Base-by-base conservation (phyloP, 2,329 filamentous ascomycete genomes). In the Thielaviopsis populi region DNA sequence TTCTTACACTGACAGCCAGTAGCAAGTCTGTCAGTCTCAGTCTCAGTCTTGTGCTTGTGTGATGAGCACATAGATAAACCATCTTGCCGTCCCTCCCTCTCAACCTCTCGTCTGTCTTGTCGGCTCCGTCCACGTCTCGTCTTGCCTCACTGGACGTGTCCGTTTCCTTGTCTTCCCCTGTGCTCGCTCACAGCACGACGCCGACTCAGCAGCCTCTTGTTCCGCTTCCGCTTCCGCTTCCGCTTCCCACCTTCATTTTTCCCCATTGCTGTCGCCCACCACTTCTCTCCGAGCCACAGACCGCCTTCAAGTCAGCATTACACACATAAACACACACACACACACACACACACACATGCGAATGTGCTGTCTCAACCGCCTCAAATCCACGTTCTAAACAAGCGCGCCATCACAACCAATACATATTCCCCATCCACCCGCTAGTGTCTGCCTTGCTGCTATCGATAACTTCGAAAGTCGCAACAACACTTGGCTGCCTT, bases 401-500 rank as follows among this genome's bases (percentile, higher is more conserved):
- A 11, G 7, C 53, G 17, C 19, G 11, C 37, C 22, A 41, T 41
- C 22, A 42, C 40, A 15, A 22, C n/a, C 53, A 42, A 3, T 10
- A 42, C 30, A 37, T 22, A 24, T 19, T 4, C 24, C 48, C 3
- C 46, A n/a, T 10, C 33, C 19, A 13, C 41, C 37, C 42, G 22
- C 54, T 59, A 50, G 40, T 33, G 27, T 59, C 24, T 59, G 54
- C 40, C 8, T 65, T 56, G 48, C 24, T 27, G 53, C 42, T 50
- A 48, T 43, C 59, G 30, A 50, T 64, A 50, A 54, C 46, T 46
- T 59, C 62, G 53, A 60, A 22, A 30, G 41, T 41, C 40, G 43
- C 48, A 56, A 43, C 37, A 58, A 27, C 46, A 58, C 43, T 46
- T 48, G 64, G 64, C 61, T 60, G 64, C 64, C 64, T 60, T 42